A percentile compares a stretch with the other conserved stretches of the same genome.
These are phyloP conservation scores for Quercus berberidifolia DNA, from an alignment of 306 rosid genomes.

Conservation along the genomic window DNA sequence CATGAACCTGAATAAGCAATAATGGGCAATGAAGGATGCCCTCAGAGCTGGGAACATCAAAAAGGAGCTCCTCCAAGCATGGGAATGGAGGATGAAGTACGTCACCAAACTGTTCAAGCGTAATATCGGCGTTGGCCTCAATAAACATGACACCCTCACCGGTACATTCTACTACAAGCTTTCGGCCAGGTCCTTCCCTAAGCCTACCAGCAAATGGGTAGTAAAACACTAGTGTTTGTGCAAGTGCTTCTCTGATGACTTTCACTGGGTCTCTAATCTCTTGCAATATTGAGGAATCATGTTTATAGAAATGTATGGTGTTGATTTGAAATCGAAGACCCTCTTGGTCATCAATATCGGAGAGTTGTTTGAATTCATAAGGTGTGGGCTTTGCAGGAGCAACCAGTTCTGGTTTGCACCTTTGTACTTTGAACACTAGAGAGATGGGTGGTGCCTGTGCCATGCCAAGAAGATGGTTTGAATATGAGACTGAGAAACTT, in stretches of 20 bases:
- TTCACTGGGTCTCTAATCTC: slow-evolving; percentile 27
- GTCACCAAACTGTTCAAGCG: no score
- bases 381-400: slow-evolving; percentile 31
- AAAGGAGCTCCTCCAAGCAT: slow-evolving; percentile 3
- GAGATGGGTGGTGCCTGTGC: background rate
- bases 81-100: background rate
- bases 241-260: slow-evolving; percentile 32
- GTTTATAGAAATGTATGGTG: slow-evolving; percentile 25
- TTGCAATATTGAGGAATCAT: slow-evolving; percentile 22
- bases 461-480: no score
- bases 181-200: no score
- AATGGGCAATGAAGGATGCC: background rate
- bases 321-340: slow-evolving; percentile 37
- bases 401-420: slow-evolving; percentile 24
- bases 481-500: no score
- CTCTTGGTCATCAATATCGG: slow-evolving; percentile 42
- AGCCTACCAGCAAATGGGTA: slow-evolving; percentile 35
- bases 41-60: background rate
- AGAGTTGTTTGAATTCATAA: slow-evolving; percentile 26
- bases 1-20: background rate
- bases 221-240: slow-evolving; percentile 29
- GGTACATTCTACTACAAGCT: no score
- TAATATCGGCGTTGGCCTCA: no score
- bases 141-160: no score
- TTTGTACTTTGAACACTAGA: slow-evolving; percentile 18